These are phyloP conservation scores for Paspalum vaginatum DNA, from an alignment of 176 grass and related monocot genomes.

Conservation along the genomic window DNA sequence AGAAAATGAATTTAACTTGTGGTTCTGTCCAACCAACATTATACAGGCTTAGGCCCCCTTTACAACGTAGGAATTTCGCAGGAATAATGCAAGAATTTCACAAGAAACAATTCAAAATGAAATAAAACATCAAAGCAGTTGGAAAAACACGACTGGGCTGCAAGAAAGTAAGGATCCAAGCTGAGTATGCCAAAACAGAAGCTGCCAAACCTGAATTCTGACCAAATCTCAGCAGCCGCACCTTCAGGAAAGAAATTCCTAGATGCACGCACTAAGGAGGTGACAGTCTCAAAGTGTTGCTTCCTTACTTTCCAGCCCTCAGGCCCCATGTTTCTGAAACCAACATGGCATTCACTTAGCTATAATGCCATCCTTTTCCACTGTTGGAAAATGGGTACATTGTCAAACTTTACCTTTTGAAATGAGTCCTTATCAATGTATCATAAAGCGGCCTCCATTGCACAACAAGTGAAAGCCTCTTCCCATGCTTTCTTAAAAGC, in stretches of 20 bases:
- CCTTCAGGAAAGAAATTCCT: conserved; percentile 86
- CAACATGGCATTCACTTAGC: conserved; percentile 21
- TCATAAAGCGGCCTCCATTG: conserved; percentile 94
- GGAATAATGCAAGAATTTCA: no score
- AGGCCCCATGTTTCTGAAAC: conserved; percentile 90
- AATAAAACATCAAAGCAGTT: neutral
- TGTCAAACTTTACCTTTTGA: conserved; percentile 71
- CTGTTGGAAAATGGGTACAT: neutral
- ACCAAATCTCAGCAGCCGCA: conserved; percentile 88
- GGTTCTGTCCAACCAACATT: neutral
- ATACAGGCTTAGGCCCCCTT: neutral
- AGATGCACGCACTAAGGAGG: conserved; percentile 70
- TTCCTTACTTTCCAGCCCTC: conserved; percentile 95
- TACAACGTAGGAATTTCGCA: no score
- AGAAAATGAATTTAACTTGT: neutral
- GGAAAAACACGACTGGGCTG: neutral
- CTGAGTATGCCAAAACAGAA: conserved; percentile 17
- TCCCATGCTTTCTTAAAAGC: conserved; percentile 80
- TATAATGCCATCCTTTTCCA: conserved; percentile 1
- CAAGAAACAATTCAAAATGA: no score
- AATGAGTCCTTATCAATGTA: conserved; percentile 85
- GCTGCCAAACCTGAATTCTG: conserved; percentile 76
- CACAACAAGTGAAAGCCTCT: conserved; percentile 70
- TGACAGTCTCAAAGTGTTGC: conserved; percentile 82
- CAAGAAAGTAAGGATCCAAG: conserved; percentile 7